Evolutionary conservation across 2,329 filamentous ascomycete genomes (phyloP).

Genomic region (Orbilia javanica): DNA sequence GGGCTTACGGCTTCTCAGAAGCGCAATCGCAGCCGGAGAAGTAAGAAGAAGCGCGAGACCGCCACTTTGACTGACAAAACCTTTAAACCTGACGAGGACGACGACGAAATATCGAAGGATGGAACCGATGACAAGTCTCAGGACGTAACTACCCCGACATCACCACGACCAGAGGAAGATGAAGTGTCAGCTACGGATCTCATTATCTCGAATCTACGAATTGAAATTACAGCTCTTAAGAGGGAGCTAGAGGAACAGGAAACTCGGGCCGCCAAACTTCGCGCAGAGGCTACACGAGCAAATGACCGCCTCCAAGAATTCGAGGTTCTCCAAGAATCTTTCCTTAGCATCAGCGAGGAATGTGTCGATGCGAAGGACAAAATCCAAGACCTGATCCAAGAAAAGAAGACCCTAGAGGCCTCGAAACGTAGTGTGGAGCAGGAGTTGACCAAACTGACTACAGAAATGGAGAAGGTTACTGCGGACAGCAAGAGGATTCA

Average conservation of each 20-base stretch:
- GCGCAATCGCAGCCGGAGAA: constrained; percentile 60
- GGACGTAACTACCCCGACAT: constrained; percentile 24
- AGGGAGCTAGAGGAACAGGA: constrained; percentile 75
- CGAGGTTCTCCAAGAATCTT: constrained; percentile 82
- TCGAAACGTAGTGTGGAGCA: constrained; percentile 73
- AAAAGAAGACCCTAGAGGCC: constrained; percentile 56
- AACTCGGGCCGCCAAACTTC: constrained; percentile 77
- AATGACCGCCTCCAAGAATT: constrained; percentile 87
- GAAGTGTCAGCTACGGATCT: constrained; percentile 47
- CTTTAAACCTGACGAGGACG: constrained; percentile 67
- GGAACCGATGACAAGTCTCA: constrained; percentile 33
- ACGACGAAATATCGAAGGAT: constrained; percentile 33
- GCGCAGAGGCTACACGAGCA: constrained; percentile 78
- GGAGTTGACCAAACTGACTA: constrained; percentile 70
- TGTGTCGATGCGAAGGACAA: constrained; percentile 85
- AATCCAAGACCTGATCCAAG: constrained; percentile 69
- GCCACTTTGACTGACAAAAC: constrained; percentile 68
- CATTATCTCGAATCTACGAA: constrained; percentile 62
- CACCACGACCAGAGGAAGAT: constrained; percentile 36
- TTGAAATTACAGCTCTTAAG: constrained; percentile 63
- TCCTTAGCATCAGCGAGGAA: constrained; percentile 83
- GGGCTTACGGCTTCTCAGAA: constrained; percentile 50
- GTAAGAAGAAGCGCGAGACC: constrained; percentile 60
- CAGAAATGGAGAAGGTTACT: constrained; percentile 48
- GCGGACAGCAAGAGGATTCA: constrained; percentile 60